phyloP scores from a whole-genome alignment of 2,329 filamentous ascomycete genomes.

The Exophiala sp. region DNA sequence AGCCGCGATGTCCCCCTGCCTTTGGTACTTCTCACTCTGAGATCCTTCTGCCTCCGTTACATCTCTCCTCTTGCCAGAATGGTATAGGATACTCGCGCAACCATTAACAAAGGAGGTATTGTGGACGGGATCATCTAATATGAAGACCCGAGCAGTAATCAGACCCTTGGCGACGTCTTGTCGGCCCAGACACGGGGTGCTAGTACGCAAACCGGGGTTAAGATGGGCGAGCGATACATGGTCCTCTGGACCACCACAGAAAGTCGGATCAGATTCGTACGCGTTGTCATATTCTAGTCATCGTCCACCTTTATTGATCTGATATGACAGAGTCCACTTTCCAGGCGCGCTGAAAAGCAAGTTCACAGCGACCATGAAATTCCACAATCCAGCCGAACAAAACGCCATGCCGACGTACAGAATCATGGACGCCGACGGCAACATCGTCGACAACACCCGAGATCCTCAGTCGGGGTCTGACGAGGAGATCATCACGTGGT shows the following conservation, averaged over 20 bases:
- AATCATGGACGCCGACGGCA: constrained; percentile 83
- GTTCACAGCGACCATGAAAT: constrained; percentile 77
- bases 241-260: constrained; percentile 21
- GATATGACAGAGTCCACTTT: constrained; percentile 59
- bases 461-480: constrained; percentile 62
- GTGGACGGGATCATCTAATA: background rate
- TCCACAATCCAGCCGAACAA: constrained; percentile 68
- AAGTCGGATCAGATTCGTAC: constrained; percentile 55
- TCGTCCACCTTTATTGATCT: background rate
- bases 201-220: constrained; percentile 10
- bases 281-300: constrained; percentile 17
- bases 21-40: background rate
- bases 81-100: background rate
- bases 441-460: constrained; percentile 71
- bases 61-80: background rate
- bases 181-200: constrained; percentile 6
- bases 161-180: constrained; percentile 12
- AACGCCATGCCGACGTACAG: constrained; percentile 86
- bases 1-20: background rate
- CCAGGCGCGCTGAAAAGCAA: constrained; percentile 93
- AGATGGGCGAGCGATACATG: constrained; percentile 24
- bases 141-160: constrained; percentile 14
- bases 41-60: background rate
- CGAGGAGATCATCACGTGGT: constrained; percentile 59
- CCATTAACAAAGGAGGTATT: background rate